Evolutionary conservation across 2,329 filamentous ascomycete species (phyloP).

Genomic region (Xylaria sp.): DNA sequence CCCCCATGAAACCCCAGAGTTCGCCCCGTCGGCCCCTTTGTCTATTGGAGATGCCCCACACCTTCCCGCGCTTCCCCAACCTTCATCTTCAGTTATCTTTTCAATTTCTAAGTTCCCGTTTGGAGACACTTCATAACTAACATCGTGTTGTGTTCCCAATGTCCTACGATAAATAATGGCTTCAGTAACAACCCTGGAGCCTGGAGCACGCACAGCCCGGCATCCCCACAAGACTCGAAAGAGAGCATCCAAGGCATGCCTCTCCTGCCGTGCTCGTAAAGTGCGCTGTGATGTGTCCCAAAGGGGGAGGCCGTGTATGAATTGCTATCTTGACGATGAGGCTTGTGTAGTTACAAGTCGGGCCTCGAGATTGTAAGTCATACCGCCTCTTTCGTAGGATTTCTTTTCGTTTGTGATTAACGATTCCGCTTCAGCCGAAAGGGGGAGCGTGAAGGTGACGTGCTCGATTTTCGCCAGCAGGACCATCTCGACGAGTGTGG

Average conservation of each 20-base stretch:
- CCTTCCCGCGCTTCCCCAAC: slow-evolving; percentile 31
- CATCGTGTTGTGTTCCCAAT: slow-evolving; percentile 9
- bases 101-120: slow-evolving; percentile 18
- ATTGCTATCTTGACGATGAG: slow-evolving; percentile 63
- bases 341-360: slow-evolving; percentile 55
- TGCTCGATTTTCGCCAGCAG: slow-evolving; percentile 47
- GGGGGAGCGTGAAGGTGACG: slow-evolving; percentile 45
- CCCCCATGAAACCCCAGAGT: slow-evolving; percentile 28
- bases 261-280: slow-evolving; percentile 63
- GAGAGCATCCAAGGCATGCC: slow-evolving; percentile 62
- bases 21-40: slow-evolving; percentile 4
- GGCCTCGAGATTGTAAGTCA: slow-evolving; percentile 54
- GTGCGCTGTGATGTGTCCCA: slow-evolving; percentile 63
- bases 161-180: slow-evolving; percentile 36
- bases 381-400: not conserved
- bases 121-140: slow-evolving; percentile 11
- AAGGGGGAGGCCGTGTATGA: slow-evolving; percentile 62
- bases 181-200: slow-evolving; percentile 38
- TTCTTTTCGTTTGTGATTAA: slow-evolving; percentile 20
- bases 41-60: slow-evolving; percentile 36
- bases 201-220: slow-evolving; percentile 48
- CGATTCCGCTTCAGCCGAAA: slow-evolving; percentile 43
- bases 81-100: slow-evolving; percentile 28
- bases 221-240: slow-evolving; percentile 54
- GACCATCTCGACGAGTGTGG: slow-evolving; percentile 45